A percentile compares a stretch with the other conserved stretches of the same genome.
phyloP scores from a whole-genome alignment of 2,329 filamentous ascomycete genomes.

The Shiraia bambusicola region DNA sequence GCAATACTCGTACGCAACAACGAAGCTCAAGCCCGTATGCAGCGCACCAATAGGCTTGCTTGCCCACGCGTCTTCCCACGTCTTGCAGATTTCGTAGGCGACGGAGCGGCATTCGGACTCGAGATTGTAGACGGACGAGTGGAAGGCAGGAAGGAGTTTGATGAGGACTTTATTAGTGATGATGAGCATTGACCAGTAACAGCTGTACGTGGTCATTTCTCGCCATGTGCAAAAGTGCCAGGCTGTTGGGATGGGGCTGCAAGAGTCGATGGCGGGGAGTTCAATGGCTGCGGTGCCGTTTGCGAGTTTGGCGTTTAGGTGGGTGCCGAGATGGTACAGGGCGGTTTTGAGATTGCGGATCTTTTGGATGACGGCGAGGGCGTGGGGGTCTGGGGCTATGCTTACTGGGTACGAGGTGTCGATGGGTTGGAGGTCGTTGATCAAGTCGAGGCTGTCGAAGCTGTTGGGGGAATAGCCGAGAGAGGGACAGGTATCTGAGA shows the following conservation, averaged over 20 bases:
- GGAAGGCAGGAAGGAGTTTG: conserved; percentile 27
- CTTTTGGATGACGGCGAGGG: conserved; percentile 22
- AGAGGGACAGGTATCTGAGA: conserved; percentile 20
- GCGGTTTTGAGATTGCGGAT: conserved; percentile 27
- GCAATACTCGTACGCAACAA: conserved; percentile 37
- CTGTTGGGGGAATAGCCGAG: conserved; percentile 23
- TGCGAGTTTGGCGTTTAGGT: conserved; percentile 24
- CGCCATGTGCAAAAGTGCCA: conserved; percentile 37
- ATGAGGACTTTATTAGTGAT: conserved; percentile 33
- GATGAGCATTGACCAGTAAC: conserved; percentile 36
- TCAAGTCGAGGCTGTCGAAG: conserved; percentile 17
- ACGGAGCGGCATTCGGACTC: conserved; percentile 31
- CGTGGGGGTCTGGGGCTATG: conserved; percentile 3
- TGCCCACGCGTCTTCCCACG: conserved; percentile 39
- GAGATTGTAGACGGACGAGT: conserved; percentile 21
- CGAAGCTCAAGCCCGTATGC: conserved; percentile 35
- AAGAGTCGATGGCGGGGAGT: conserved; percentile 17
- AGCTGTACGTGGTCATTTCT: conserved; percentile 35
- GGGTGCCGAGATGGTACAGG: conserved; percentile 19
- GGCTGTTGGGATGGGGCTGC: conserved; percentile 22
- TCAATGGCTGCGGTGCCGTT: conserved; percentile 26
- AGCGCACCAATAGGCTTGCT: conserved; percentile 37
- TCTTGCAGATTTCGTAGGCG: conserved; percentile 37
- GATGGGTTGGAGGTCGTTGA: conserved; percentile 12
- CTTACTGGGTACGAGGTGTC: conserved; percentile 4